A percentile compares a stretch with the other conserved stretches of the same genome.
Evolutionary conservation across 345 rosid species (phyloP).

Genomic region (Arabidopsis arenosa): DNA sequence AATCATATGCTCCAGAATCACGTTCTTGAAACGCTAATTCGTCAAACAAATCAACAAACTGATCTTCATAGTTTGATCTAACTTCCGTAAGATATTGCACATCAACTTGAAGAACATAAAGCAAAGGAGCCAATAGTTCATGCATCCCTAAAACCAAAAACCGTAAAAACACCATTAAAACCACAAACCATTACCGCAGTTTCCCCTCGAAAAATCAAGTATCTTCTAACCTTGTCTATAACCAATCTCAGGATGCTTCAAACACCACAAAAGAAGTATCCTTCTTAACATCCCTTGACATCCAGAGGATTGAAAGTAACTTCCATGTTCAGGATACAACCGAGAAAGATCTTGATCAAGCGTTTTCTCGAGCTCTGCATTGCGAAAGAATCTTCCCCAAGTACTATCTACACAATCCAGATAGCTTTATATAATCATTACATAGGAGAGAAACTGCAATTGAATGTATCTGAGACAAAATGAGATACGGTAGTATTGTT

Average conservation of each 20-base stretch:
- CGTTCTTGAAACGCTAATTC: slow-evolving; percentile 76
- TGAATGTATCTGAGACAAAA: background rate
- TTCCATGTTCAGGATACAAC: slow-evolving; percentile 93
- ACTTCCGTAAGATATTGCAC: slow-evolving; percentile 76
- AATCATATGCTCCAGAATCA: slow-evolving; percentile 65
- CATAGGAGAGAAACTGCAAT: background rate
- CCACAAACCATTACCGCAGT: background rate
- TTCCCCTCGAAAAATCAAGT: background rate
- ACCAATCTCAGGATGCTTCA: slow-evolving; percentile 86
- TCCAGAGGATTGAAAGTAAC: slow-evolving; percentile 90
- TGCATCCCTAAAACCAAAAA: slow-evolving; percentile 78
- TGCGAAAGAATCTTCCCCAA: slow-evolving; percentile 95
- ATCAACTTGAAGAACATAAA: slow-evolving; percentile 94
- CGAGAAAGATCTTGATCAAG: slow-evolving; percentile 95
- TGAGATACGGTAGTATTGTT: slow-evolving; percentile 14
- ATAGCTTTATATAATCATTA: background rate
- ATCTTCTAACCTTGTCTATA: slow-evolving; percentile 80
- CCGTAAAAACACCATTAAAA: background rate
- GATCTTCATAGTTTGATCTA: slow-evolving; percentile 78
- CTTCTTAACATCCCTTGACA: slow-evolving; percentile 97
- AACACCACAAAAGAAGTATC: slow-evolving; percentile 89
- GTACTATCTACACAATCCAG: slow-evolving; percentile 72
- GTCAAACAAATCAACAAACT: slow-evolving; percentile 86
- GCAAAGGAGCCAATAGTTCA: slow-evolving; percentile 93
- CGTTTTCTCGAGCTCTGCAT: slow-evolving; percentile 92